phyloP scores from a whole-genome alignment of 225 moss, liverwort and hornwort species.

The Bryoerythrophyllum caledonicum region DNA sequence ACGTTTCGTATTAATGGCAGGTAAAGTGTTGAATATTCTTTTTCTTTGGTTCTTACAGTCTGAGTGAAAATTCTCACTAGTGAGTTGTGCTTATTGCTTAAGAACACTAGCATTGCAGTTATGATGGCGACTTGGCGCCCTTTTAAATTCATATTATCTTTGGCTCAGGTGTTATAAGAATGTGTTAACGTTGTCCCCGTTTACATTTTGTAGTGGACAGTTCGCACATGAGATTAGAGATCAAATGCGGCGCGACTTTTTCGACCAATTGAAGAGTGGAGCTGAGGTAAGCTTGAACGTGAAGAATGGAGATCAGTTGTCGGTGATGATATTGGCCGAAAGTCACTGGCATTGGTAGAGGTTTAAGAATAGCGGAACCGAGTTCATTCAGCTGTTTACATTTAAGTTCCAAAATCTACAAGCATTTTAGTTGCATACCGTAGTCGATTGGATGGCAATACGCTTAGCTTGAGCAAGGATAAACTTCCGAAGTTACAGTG shows the following conservation, averaged over 20 bases:
- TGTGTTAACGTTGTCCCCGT: too few relatives aligned
- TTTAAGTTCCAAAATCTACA: too few relatives aligned
- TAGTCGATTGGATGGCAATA: too few relatives aligned
- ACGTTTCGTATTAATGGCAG: conserved; percentile 88
- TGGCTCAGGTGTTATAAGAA: background rate
- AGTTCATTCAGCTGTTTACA: too few relatives aligned
- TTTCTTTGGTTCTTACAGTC: background rate
- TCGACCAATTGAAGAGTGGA: conserved; percentile 70
- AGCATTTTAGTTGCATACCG: too few relatives aligned
- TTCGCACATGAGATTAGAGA: conserved; percentile 77
- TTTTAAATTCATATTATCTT: background rate
- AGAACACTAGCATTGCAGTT: conserved; percentile 11
- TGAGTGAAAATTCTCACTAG: background rate
- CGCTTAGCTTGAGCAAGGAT: too few relatives aligned
- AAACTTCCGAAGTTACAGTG: too few relatives aligned
- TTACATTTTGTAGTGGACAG: conserved; percentile 57
- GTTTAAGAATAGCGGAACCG: too few relatives aligned
- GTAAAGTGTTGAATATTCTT: background rate
- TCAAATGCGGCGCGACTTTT: conserved; percentile 81
- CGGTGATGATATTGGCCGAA: background rate
- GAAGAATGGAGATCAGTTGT: background rate
- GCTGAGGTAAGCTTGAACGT: conserved; percentile 55
- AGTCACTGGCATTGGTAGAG: too few relatives aligned
- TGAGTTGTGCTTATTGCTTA: background rate
- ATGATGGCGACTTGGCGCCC: background rate